Conservation (phyloP, 257 asterid genomes). For the Solanum clarkiae region DNA sequence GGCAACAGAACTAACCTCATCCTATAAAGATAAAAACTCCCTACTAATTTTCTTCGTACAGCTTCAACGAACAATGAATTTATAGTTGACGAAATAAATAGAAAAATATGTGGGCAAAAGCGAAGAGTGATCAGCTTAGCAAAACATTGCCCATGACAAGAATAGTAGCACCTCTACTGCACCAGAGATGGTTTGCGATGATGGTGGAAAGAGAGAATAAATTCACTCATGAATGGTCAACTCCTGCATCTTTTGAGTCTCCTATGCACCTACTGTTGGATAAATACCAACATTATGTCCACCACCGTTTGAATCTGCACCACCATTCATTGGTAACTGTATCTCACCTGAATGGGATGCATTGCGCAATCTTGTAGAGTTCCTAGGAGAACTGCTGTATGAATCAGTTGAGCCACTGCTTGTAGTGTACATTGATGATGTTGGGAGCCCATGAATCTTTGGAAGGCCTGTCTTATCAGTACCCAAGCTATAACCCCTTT, state of each 20-base stretch:
- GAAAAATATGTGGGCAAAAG: background rate
- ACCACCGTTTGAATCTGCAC: conserved; percentile 47
- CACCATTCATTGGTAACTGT: conserved; percentile 32
- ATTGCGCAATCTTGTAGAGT: conserved; percentile 44
- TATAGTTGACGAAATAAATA: background rate
- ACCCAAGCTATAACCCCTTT: conserved; percentile 74
- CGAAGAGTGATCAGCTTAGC: background rate
- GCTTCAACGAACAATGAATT: background rate
- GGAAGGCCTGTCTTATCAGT: conserved; percentile 82
- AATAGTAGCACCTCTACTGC: conserved; percentile 17
- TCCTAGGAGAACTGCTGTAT: conserved; percentile 41
- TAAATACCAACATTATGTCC: conserved; percentile 40
- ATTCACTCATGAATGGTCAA: conserved; percentile 4
- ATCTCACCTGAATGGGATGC: conserved; percentile 88
- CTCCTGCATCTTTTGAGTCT: background rate
- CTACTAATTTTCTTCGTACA: background rate
- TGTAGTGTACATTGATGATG: conserved; percentile 54
- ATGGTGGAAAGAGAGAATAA: conserved; percentile 5
- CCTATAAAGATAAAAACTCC: background rate
- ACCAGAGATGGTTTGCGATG: conserved; percentile 4
- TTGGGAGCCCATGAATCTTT: conserved; percentile 80
- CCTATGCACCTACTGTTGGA: conserved; percentile 42
- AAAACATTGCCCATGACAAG: background rate
- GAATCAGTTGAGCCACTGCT: conserved; percentile 43
- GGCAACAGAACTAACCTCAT: background rate